phyloP scores from a whole-genome alignment of 2,329 filamentous ascomycete genomes.

The Ophiostoma quercus region DNA sequence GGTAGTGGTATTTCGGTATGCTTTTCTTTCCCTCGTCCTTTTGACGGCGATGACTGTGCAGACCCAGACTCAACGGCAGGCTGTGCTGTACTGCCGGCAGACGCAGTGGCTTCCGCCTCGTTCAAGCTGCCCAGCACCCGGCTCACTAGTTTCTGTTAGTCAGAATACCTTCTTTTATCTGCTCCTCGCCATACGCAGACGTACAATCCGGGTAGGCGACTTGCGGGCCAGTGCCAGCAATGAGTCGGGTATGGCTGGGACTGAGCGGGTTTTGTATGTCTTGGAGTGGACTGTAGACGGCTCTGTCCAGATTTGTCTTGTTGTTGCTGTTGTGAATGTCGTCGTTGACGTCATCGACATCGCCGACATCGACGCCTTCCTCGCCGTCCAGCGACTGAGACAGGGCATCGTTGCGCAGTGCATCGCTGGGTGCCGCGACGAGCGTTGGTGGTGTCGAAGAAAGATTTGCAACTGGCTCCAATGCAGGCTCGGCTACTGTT shows the following conservation, averaged over 20 bases:
- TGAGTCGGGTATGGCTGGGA: constrained; percentile 1
- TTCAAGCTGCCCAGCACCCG: background rate
- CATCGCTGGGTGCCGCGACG: background rate
- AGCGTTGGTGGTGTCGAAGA: background rate
- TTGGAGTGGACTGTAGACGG: background rate
- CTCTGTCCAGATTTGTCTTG: background rate
- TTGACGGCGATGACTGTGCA: background rate
- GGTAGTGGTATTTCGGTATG: constrained; percentile 23
- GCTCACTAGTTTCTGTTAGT: constrained; percentile 44
- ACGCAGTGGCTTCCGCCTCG: background rate
- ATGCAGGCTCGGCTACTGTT: background rate
- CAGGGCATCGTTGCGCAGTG: constrained; percentile 5
- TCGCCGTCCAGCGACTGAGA: constrained; percentile 18
- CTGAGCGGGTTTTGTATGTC: constrained; percentile 7
- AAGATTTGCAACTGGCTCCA: too few species aligned
- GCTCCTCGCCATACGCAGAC: constrained; percentile 29
- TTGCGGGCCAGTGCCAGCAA: constrained; percentile 14
- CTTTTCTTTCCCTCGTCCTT: background rate
- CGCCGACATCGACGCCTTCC: constrained; percentile 7
- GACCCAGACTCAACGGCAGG: background rate
- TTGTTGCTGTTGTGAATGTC: background rate
- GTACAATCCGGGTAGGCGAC: constrained; percentile 51
- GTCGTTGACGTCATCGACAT: constrained; percentile 7
- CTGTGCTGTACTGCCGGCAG: background rate
- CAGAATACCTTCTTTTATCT: constrained; percentile 40